A percentile compares a stretch with the other conserved stretches of the same genome.
Conservation (phyloP, 345 rosid species). For the Hibiscus syriacus region DNA sequence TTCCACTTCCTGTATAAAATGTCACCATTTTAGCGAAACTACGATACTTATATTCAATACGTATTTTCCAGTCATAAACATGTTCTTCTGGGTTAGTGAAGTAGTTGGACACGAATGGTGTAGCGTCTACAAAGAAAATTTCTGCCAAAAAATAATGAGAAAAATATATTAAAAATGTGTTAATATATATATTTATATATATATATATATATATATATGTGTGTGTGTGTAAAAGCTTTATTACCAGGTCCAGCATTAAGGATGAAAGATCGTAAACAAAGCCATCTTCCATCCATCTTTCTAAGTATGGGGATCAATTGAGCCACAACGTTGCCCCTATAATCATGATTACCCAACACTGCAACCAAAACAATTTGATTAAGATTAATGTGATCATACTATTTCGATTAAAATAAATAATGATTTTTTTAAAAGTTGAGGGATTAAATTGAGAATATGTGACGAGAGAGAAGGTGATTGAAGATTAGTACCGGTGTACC, state of each 20-base stretch:
- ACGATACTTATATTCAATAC: not conserved
- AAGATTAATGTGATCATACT: too few relatives aligned
- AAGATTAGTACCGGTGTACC: slow-evolving; percentile 52
- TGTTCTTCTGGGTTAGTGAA: slow-evolving; percentile 24
- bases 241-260: slow-evolving; percentile 29
- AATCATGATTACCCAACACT: slow-evolving; percentile 66
- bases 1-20: slow-evolving; percentile 26
- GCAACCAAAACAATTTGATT: too few relatives aligned
- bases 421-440: too few relatives aligned
- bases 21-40: not conserved
- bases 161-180: too few relatives aligned
- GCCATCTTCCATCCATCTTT: slow-evolving; percentile 38
- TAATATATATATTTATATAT: not conserved
- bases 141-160: slow-evolving; percentile 12
- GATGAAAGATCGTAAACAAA: slow-evolving; percentile 43
- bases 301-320: slow-evolving; percentile 38
- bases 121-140: slow-evolving; percentile 40
- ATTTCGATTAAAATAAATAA: too few relatives aligned
- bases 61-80: slow-evolving; percentile 31
- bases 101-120: slow-evolving; percentile 33
- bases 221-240: not conserved
- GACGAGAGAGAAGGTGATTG: too few relatives aligned
- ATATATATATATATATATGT: too few relatives aligned
- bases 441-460: too few relatives aligned
- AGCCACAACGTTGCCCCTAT: slow-evolving; percentile 49